Conservation (phyloP, 768 basidiomycete genomes). For the Tricholoma saponaceum region DNA sequence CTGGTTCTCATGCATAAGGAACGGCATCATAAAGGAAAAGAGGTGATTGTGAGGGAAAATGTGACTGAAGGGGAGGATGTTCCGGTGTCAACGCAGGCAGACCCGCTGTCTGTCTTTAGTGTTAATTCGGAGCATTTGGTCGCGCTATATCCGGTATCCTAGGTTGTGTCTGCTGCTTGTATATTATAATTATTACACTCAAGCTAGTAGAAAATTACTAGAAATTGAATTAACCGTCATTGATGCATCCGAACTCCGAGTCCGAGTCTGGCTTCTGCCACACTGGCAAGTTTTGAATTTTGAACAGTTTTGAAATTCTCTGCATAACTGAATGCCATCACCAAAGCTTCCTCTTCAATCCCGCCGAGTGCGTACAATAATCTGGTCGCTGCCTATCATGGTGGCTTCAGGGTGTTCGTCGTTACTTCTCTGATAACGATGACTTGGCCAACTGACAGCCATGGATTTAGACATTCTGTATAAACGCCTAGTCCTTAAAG, state of each 20-base stretch:
- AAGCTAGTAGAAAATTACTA: too few species aligned
- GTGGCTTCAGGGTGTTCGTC: slow-evolving; percentile 59
- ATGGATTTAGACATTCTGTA: slow-evolving; percentile 55
- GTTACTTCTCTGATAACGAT: slow-evolving; percentile 1
- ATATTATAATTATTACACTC: background rate
- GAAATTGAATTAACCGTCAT: too few species aligned
- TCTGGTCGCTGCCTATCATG: slow-evolving; percentile 62
- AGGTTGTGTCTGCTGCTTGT: background rate
- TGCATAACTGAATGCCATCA: background rate
- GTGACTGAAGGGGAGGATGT: slow-evolving; percentile 27
- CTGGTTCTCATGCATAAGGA: slow-evolving; percentile 40
- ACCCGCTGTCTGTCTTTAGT: slow-evolving; percentile 30
- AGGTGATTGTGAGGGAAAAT: slow-evolving; percentile 40
- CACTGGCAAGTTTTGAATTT: too few species aligned
- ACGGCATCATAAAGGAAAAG: slow-evolving; percentile 32
- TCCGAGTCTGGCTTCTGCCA: too few species aligned
- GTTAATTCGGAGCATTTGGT: slow-evolving; percentile 31
- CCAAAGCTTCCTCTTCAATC: slow-evolving; percentile 30
- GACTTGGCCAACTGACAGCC: background rate
- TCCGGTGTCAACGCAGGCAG: slow-evolving; percentile 33
- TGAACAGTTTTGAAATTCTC: too few species aligned
- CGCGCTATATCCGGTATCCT: slow-evolving; percentile 21
- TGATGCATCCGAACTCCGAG: too few species aligned
- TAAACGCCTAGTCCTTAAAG: slow-evolving; percentile 50
- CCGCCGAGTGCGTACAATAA: slow-evolving; percentile 45